Conservation (phyloP, 1,284 basidiomycete genomes). For the Tilletia indica region DNA sequence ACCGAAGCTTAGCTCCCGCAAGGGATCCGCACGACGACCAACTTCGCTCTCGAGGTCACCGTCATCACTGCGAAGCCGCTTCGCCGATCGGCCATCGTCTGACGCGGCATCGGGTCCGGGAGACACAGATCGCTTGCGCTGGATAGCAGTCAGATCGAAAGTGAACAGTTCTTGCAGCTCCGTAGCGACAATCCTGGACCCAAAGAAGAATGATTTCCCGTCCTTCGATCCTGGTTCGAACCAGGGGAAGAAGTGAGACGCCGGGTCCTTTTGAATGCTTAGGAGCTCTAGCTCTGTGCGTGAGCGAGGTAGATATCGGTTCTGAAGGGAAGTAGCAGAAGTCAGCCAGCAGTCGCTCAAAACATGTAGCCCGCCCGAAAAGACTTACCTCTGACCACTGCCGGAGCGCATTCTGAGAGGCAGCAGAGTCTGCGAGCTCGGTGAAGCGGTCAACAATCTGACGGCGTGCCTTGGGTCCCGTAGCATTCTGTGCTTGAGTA, state of each 20-base stretch:
- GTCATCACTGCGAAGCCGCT: slow-evolving; percentile 57
- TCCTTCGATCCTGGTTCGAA: slow-evolving; percentile 62
- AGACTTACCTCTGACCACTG: neutral
- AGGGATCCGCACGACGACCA: slow-evolving; percentile 58
- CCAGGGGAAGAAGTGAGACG: slow-evolving; percentile 75
- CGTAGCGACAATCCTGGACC: slow-evolving; percentile 74
- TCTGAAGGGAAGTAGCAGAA: slow-evolving; percentile 47
- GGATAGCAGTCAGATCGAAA: slow-evolving; percentile 65
- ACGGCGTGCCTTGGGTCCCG: slow-evolving; percentile 47
- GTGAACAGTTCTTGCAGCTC: slow-evolving; percentile 79
- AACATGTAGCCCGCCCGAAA: neutral
- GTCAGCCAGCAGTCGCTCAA: neutral
- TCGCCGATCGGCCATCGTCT: slow-evolving; percentile 52
- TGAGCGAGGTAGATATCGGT: slow-evolving; percentile 78
- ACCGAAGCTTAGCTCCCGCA: slow-evolving; percentile 31
- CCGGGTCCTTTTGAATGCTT: slow-evolving; percentile 79
- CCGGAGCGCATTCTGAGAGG: neutral
- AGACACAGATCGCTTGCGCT: slow-evolving; percentile 52
- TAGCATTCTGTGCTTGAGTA: slow-evolving; percentile 33
- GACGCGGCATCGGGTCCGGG: slow-evolving; percentile 38
- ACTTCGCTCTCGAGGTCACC: slow-evolving; percentile 60
- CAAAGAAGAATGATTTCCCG: slow-evolving; percentile 66
- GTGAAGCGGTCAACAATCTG: slow-evolving; percentile 60
- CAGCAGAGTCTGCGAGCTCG: slow-evolving; percentile 59
- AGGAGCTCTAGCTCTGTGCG: slow-evolving; percentile 74